phyloP scores from a whole-genome alignment of 352 stramenopile genomes.

The Hyaloperonospora arabidopsidis region DNA sequence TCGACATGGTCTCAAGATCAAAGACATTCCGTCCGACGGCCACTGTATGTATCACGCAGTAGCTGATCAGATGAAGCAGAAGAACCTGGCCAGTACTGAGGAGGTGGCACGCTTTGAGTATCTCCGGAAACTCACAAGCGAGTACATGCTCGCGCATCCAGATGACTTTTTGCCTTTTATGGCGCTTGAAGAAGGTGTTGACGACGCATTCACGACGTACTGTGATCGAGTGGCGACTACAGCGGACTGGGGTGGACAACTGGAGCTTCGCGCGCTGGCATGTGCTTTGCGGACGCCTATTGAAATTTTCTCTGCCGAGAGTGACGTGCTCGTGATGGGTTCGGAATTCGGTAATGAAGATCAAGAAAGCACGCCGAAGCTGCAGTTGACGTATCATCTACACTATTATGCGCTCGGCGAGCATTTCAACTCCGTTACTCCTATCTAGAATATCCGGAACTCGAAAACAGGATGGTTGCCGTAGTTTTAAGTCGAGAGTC shows the following conservation, averaged over 20 bases:
- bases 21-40: conserved; percentile 93
- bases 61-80: conserved; percentile 82
- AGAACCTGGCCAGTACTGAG: conserved; percentile 20
- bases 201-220: conserved; percentile 85
- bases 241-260: conserved; percentile 94
- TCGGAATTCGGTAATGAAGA: conserved; percentile 51
- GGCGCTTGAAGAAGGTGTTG: conserved; percentile 43
- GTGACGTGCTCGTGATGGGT: conserved; percentile 86
- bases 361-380: conserved; percentile 33
- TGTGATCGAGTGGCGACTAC: conserved; percentile 85
- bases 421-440: conserved; percentile 96
- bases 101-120: conserved; percentile 50
- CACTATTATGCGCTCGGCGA: conserved; percentile 99
- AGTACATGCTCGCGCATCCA: conserved; percentile 73
- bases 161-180: conserved; percentile 92
- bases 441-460: conserved; percentile 3
- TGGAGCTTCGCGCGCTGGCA: conserved; percentile 91
- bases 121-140: conserved; percentile 58
- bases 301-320: conserved; percentile 88
- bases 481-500: too few relatives aligned
- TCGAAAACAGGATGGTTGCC: too few relatives aligned
- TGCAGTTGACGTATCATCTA: conserved; percentile 92
- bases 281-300: conserved; percentile 85
- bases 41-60: conserved; percentile 97
- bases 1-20: conserved; percentile 59